A percentile compares a stretch with the other conserved stretches of the same genome.
These are phyloP conservation scores for Cyberlindnera americana DNA, from an alignment of 805 yeast species.

Conservation along the genomic window DNA sequence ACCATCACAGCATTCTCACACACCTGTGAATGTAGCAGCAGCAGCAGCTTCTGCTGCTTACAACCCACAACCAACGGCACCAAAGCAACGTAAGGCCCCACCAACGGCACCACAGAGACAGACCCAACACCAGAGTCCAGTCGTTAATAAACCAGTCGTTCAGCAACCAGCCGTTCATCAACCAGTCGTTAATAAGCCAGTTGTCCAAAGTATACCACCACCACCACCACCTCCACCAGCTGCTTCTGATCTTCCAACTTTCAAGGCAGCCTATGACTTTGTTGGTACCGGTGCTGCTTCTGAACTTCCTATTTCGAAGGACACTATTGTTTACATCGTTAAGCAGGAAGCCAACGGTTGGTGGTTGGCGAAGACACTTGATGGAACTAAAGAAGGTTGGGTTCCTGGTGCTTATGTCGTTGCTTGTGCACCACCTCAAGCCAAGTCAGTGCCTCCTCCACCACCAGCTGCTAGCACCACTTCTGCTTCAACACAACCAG, in stretches of 20 bases:
- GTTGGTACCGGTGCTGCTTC: slow-evolving; percentile 83
- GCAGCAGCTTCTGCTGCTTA: slow-evolving; percentile 39
- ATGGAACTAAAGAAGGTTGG: slow-evolving; percentile 88
- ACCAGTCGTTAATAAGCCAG: slow-evolving; percentile 31
- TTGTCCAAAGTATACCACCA: slow-evolving; percentile 58
- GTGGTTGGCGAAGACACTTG: slow-evolving; percentile 82
- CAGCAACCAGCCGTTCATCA: slow-evolving; percentile 19
- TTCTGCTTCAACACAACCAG: not conserved
- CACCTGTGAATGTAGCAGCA: slow-evolving; percentile 16
- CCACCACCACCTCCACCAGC: slow-evolving; percentile 71
- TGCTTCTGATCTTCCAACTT: slow-evolving; percentile 69
- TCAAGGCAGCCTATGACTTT: slow-evolving; percentile 82
- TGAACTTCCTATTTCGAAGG: slow-evolving; percentile 73
- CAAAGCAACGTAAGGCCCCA: slow-evolving; percentile 35
- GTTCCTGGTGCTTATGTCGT: slow-evolving; percentile 91
- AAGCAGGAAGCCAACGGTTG: slow-evolving; percentile 84
- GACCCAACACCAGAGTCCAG: slow-evolving; percentile 65
- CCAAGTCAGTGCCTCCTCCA: slow-evolving; percentile 29
- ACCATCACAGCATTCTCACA: too few species aligned
- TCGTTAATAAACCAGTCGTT: slow-evolving; percentile 21
- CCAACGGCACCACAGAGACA: slow-evolving; percentile 33
- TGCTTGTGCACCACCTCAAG: slow-evolving; percentile 45
- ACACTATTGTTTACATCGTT: slow-evolving; percentile 67
- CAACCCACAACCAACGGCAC: slow-evolving; percentile 30
- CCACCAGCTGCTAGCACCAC: slow-evolving; percentile 15